Conservation (phyloP, 1,284 basidiomycete species). For the Gymnopus androsaceus region DNA sequence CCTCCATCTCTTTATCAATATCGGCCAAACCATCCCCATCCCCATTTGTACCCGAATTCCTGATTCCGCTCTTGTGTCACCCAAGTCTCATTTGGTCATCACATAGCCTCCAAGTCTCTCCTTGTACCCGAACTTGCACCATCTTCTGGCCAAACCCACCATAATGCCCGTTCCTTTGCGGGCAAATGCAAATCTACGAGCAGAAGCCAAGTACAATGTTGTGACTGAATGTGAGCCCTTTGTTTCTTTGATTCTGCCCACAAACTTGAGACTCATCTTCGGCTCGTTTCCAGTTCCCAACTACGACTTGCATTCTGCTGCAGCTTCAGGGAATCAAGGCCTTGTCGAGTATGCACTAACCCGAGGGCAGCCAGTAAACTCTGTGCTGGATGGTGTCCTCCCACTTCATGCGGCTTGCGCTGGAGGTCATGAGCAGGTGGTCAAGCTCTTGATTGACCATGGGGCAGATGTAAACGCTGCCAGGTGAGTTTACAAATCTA, state of each 20-base stretch:
- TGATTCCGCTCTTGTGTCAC: neutral
- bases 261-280: slow-evolving; percentile 12
- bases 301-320: slow-evolving; percentile 87
- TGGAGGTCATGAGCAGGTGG: slow-evolving; percentile 83
- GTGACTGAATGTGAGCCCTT: slow-evolving; percentile 69
- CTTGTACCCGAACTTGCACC: slow-evolving; percentile 12
- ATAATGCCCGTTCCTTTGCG: slow-evolving; percentile 41
- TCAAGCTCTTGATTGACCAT: slow-evolving; percentile 82
- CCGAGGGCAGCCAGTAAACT: slow-evolving; percentile 93
- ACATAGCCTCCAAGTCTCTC: neutral
- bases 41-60: neutral
- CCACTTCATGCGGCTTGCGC: slow-evolving; percentile 90
- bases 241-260: slow-evolving; percentile 4
- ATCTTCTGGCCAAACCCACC: slow-evolving; percentile 4
- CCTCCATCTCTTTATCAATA: too few relatives aligned
- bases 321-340: slow-evolving; percentile 84
- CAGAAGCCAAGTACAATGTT: slow-evolving; percentile 77
- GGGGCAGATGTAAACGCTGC: slow-evolving; percentile 94
- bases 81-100: neutral
- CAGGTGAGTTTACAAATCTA: slow-evolving; percentile 47
- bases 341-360: slow-evolving; percentile 85
- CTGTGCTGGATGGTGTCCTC: slow-evolving; percentile 87
- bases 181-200: slow-evolving; percentile 41
- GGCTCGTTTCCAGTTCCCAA: slow-evolving; percentile 63
- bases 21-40: too few relatives aligned